Base-by-base conservation (phyloP, 768 basidiomycete species). In the Naganishia randhawae region DNA sequence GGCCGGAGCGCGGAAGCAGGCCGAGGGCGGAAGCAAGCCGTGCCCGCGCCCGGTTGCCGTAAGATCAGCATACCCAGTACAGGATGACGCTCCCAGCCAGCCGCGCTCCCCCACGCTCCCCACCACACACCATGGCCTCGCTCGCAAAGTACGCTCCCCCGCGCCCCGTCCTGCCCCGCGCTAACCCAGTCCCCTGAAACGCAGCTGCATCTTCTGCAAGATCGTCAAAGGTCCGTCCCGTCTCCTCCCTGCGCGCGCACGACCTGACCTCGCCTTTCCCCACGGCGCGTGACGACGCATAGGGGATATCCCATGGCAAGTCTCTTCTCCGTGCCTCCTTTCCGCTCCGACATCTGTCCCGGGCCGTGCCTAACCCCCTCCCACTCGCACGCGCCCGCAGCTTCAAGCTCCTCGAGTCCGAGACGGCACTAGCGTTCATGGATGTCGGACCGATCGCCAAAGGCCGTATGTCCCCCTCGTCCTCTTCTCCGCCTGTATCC, bases 401-500 rank as follows among this genome's bases (percentile, higher is more conserved):
- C 68, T 74, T 77, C 71, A 79, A 75, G 72, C 86, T 85, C 16
- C 50, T 80, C 32, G 81, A 81, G 67, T 78, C 80, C 7, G 81
- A 81, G n/a, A 71, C 75, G 14, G 73, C 77, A 61, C 75, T 74
- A 35, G 77, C 95, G 0, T 97, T 99, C 83, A 86, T 99, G 72
- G 96, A 97, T 73, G 90, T 99, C 70, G 87, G 87, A 0, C 94
- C 95, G 9, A 81, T 97, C 27, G 84, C 92, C n/a, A 87, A 85
- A 74, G 95, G 95, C 4, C 92, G 65, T 72, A 31, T 25, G 63
- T 50, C 8, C 1, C 32, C 19, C 53, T 54, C 53, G 16, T 32
- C 32, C 42, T 19, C 9, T 2, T 14, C 31, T 2, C n/a, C 5
- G 53, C 29, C 25, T 14, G n/a, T 19, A 37, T 42, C 9, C 31